These are phyloP conservation scores for Stygiomarasmius scandens DNA, from an alignment of 1,284 basidiomycete genomes.

Conservation along the genomic window DNA sequence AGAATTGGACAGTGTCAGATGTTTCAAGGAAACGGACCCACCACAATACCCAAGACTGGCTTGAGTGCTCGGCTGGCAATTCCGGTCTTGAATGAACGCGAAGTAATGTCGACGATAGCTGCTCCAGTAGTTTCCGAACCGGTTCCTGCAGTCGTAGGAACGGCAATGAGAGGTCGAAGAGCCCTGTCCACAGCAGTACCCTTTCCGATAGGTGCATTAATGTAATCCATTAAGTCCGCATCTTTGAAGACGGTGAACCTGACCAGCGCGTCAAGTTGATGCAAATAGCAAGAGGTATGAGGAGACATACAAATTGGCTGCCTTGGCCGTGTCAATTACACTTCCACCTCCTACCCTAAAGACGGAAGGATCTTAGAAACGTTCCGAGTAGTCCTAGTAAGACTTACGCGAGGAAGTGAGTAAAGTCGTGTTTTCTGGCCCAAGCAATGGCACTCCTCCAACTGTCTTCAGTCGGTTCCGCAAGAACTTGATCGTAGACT, in stretches of 20 bases:
- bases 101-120: slow-evolving; percentile 92
- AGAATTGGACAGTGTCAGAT: slow-evolving; percentile 2
- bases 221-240: slow-evolving; percentile 91
- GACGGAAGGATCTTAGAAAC: slow-evolving; percentile 9
- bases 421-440: slow-evolving; percentile 85
- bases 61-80: slow-evolving; percentile 93
- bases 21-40: slow-evolving; percentile 36
- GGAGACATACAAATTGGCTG: slow-evolving; percentile 78
- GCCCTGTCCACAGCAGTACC: slow-evolving; percentile 81
- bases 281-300: slow-evolving; percentile 1
- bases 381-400: slow-evolving; percentile 1
- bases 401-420: slow-evolving; percentile 90
- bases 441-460: slow-evolving; percentile 88
- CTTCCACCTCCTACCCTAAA: slow-evolving; percentile 89
- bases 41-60: slow-evolving; percentile 83
- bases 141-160: slow-evolving; percentile 97
- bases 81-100: slow-evolving; percentile 92
- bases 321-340: slow-evolving; percentile 94
- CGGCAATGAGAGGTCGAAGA: slow-evolving; percentile 86
- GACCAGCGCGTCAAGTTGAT: slow-evolving; percentile 3
- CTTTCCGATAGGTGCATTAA: slow-evolving; percentile 95
- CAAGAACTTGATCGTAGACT: slow-evolving; percentile 82
- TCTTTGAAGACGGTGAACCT: slow-evolving; percentile 90
- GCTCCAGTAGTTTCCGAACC: slow-evolving; percentile 98
- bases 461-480: slow-evolving; percentile 92